Base-by-base conservation (phyloP, 352 stramenopile species). In the Phytopythium sindhum region DNA sequence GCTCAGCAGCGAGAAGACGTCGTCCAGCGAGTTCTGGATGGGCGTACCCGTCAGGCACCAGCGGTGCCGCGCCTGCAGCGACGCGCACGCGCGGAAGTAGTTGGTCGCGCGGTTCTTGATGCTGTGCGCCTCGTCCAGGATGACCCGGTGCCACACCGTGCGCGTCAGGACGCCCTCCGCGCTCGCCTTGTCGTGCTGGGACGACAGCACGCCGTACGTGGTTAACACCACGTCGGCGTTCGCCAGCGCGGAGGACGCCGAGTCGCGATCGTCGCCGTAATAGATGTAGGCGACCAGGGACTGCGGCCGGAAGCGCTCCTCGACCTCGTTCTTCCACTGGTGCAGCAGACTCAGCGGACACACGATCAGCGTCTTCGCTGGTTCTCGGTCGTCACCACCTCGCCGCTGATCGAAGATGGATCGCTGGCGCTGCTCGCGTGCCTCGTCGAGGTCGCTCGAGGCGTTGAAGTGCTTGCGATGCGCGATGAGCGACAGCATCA, bases 11-110 rank as follows among this genome's bases (percentile, higher is more conserved):
- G 88, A 84, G 45, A 94, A 95, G 28, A 97, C 70, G 57, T 97
- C 91, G 31, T 93, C 84, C 4, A 97, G 72, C 10, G 77, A 84
- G 63, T 97, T 97, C 65, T 97, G 89, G 26, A 97, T 81, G 2
- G 91, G 91, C 24, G 91, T 97, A 26, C 91, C 91, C 8, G 88
- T 97, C n/a, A 97, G 67, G 66, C 89, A 96, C 91, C 91, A 97
- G 14, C 88, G 86, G 37, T 95, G 81, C 12, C 68, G 77, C 3
- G 85, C 81, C 37, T 63, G 62, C 4, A 97, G 57, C 1, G 70
- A 53, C 17, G 74, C 73, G 42, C 86, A 93, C 17, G 80, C 73
- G 23, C 79, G 81, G 55, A 90, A 91, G 65, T 93, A 91, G 37
- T 59, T 73, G n/a, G 84, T 93, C 39, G 69, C 48, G 29, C 85